These are phyloP conservation scores for Claviceps africana DNA, from an alignment of 2,329 filamentous ascomycete species.

Conservation along the genomic window DNA sequence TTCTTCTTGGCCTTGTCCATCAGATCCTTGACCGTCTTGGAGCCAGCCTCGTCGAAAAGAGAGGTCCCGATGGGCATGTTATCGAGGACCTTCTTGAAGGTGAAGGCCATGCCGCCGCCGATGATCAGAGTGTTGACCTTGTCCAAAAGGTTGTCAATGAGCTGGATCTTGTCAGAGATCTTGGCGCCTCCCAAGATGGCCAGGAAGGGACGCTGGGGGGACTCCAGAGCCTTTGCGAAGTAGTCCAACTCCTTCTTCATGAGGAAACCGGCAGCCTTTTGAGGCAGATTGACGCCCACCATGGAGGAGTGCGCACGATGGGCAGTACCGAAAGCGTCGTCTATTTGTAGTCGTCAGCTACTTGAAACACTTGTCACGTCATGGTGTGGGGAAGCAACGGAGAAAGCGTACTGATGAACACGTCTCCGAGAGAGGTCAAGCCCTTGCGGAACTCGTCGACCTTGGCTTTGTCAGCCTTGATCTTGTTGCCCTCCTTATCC, in stretches of 20 bases:
- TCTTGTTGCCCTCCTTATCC: conserved; percentile 89
- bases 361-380: background rate
- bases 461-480: conserved; percentile 88
- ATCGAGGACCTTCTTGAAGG: conserved; percentile 98
- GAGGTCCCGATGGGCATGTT: conserved; percentile 77
- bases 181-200: conserved; percentile 97
- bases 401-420: conserved; percentile 73
- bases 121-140: conserved; percentile 97
- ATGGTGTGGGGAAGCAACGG: background rate
- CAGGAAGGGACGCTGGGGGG: conserved; percentile 86
- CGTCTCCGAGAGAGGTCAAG: conserved; percentile 82
- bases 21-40: conserved; percentile 78
- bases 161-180: conserved; percentile 98
- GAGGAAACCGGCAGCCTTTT: conserved; percentile 95
- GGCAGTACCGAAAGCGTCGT: conserved; percentile 96
- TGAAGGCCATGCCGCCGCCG: conserved; percentile 97
- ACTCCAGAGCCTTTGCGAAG: conserved; percentile 93
- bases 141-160: conserved; percentile 96
- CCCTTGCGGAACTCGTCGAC: conserved; percentile 92
- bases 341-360: conserved; percentile 29
- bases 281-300: conserved; percentile 89
- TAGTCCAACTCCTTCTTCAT: conserved; percentile 99
- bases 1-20: conserved; percentile 95
- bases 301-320: conserved; percentile 98
- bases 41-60: conserved; percentile 85